A percentile compares a stretch with the other conserved stretches of the same genome.
These are phyloP conservation scores for Kwoniella heveanensis DNA, from an alignment of 768 basidiomycete genomes.

Conservation along the genomic window DNA sequence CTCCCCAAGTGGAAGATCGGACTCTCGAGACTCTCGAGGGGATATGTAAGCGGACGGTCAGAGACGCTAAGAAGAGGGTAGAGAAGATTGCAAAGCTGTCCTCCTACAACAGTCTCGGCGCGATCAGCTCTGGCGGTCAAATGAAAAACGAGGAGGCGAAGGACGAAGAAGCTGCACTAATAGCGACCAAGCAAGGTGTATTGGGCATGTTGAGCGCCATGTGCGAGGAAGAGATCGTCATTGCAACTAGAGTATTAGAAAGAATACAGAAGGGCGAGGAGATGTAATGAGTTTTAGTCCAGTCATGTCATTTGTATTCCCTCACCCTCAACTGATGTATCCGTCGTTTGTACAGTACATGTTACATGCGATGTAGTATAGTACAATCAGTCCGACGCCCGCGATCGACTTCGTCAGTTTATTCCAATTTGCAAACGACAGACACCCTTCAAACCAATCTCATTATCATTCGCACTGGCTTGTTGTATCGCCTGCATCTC, in stretches of 20 bases:
- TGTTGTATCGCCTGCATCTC: too few species aligned
- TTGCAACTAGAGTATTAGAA: slow-evolving; percentile 3
- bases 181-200: not conserved
- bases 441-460: too few species aligned
- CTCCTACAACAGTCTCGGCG: not conserved
- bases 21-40: slow-evolving; percentile 21
- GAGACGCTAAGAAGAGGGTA: slow-evolving; percentile 17
- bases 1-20: slow-evolving; percentile 43
- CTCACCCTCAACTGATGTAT: too few species aligned
- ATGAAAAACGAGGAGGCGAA: not conserved
- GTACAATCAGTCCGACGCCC: not conserved
- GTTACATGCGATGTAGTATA: not conserved
- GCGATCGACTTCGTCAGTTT: too few species aligned
- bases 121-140: not conserved
- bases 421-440: too few species aligned
- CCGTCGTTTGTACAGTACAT: not conserved
- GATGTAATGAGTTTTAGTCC: too few species aligned
- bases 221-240: slow-evolving; percentile 20
- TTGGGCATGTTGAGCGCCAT: slow-evolving; percentile 12
- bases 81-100: slow-evolving; percentile 1
- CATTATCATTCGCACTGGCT: too few species aligned
- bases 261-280: slow-evolving; percentile 14
- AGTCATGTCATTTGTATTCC: too few species aligned
- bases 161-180: not conserved
- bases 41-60: slow-evolving; percentile 22